Evolutionary conservation across 2,329 filamentous ascomycete species (phyloP).

Genomic region (Penicillium nordicum): DNA sequence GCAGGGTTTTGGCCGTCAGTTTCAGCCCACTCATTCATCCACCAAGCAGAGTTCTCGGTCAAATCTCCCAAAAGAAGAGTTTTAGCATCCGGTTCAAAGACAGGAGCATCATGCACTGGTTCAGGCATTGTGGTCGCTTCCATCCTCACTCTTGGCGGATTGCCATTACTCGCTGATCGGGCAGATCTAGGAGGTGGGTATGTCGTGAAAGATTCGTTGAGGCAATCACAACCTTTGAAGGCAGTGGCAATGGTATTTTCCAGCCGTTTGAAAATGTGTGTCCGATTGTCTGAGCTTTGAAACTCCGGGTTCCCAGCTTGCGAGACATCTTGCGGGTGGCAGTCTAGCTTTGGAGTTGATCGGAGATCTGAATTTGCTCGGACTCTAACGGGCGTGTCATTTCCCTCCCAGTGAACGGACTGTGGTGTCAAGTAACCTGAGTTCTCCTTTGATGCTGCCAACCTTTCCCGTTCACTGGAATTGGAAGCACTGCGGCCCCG

Average conservation of each 20-base stretch:
- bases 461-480: conserved; percentile 20
- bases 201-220: conserved; percentile 74
- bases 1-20: conserved; percentile 29
- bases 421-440: conserved; percentile 18
- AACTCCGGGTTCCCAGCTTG: conserved; percentile 21
- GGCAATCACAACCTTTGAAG: conserved; percentile 65
- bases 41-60: conserved; percentile 79
- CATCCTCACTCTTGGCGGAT: conserved; percentile 33
- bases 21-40: conserved; percentile 60
- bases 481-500: conserved; percentile 29
- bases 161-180: conserved; percentile 46
- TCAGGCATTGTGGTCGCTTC: conserved; percentile 31
- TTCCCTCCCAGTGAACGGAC: conserved; percentile 15
- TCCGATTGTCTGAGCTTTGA: conserved; percentile 38
- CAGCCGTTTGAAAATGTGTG: conserved; percentile 67
- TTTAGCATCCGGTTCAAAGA: conserved; percentile 69
- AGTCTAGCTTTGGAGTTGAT: conserved; percentile 20
- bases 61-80: conserved; percentile 70
- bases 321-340: conserved; percentile 16
- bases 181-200: conserved; percentile 40
- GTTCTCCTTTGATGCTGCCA: conserved; percentile 14
- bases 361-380: conserved; percentile 33
- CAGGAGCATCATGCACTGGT: conserved; percentile 35
- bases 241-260: conserved; percentile 72
- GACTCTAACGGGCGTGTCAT: conserved; percentile 20